Percentiles rank a stretch among this genome's conserved stretches.
These are phyloP conservation scores for Prosopis cineraria DNA, from an alignment of 306 rosid genomes.

Conservation along the genomic window DNA sequence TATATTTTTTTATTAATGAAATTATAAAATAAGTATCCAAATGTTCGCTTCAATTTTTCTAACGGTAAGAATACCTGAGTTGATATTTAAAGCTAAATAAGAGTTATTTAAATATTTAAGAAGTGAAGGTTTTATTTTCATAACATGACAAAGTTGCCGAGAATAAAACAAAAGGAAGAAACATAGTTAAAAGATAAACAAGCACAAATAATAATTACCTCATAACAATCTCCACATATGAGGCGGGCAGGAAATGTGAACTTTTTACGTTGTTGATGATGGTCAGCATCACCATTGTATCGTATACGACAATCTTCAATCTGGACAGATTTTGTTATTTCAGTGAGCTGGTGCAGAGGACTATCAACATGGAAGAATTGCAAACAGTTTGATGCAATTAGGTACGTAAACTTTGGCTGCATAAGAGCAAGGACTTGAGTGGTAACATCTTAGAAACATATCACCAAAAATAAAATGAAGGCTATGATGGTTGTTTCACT, in stretches of 20 bases:
- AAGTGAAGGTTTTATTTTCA: not conserved
- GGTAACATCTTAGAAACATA: constrained; percentile 14
- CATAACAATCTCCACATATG: constrained; percentile 92
- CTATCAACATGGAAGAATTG: constrained; percentile 16
- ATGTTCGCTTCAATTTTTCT: not conserved
- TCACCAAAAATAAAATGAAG: constrained; percentile 34
- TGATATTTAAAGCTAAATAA: not conserved
- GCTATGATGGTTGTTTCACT: not conserved
- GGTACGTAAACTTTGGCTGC: constrained; percentile 29
- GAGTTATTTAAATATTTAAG: constrained; percentile 7
- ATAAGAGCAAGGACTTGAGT: constrained; percentile 22
- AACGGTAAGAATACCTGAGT: constrained; percentile 12
- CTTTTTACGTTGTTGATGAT: constrained; percentile 91
- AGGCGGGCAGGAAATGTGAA: constrained; percentile 94
- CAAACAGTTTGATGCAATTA: constrained; percentile 32
- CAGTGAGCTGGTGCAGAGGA: constrained; percentile 31
- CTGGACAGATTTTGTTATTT: constrained; percentile 65
- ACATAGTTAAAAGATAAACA: not conserved
- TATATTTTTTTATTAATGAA: too few species aligned
- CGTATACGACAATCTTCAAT: constrained; percentile 97
- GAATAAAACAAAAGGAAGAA: too few species aligned
- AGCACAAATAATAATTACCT: constrained; percentile 55
- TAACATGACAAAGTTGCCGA: not conserved
- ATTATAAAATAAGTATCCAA: not conserved
- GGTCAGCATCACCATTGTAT: constrained; percentile 95